Evolutionary conservation across 2,329 filamentous ascomycete genomes (phyloP).

Genomic region (Sporothrix humicola): DNA sequence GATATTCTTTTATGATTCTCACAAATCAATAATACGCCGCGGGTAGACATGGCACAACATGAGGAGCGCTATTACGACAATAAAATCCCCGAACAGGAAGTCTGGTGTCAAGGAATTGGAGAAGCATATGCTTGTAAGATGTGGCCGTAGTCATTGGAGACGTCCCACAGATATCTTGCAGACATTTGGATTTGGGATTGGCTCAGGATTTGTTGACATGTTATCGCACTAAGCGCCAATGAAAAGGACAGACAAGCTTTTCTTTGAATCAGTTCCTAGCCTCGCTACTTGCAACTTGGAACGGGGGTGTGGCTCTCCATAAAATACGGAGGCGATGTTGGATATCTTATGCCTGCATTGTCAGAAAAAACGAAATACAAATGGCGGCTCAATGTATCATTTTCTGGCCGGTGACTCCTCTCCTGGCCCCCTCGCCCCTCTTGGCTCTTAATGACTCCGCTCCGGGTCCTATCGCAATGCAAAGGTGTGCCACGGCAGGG

Average conservation of each 20-base stretch:
- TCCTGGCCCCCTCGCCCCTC: neutral
- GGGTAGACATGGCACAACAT: constrained; percentile 17
- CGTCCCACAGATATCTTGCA: no score
- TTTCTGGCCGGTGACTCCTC: neutral
- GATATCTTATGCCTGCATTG: neutral
- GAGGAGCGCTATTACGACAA: neutral
- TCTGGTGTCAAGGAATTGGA: neutral
- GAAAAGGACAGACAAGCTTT: neutral
- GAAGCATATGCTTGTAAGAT: neutral
- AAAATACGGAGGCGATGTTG: neutral
- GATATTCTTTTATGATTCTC: no score
- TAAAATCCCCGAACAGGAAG: neutral
- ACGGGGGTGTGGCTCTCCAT: neutral
- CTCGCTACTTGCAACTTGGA: no score
- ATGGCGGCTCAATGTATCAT: neutral
- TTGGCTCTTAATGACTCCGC: neutral
- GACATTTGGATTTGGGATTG: no score
- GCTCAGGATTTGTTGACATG: neutral
- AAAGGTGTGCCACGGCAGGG: constrained; percentile 11
- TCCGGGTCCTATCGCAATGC: neutral
- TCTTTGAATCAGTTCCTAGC: neutral
- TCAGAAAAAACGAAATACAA: neutral
- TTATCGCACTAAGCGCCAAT: neutral
- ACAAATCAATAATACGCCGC: neutral
- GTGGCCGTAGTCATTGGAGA: neutral